Base-by-base conservation (phyloP, 169 alveolate genomes). In the Plasmodium malariae region DNA sequence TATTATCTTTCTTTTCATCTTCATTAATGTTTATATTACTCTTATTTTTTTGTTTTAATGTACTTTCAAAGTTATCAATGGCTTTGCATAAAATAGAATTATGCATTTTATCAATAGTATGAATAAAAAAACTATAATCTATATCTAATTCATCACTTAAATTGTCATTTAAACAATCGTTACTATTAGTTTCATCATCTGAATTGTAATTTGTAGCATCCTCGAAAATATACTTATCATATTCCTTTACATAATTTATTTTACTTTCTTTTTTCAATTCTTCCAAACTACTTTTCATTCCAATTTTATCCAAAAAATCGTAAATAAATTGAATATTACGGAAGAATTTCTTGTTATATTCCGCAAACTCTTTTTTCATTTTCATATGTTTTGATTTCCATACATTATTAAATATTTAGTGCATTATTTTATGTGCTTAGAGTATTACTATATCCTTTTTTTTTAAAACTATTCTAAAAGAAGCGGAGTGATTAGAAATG, bases 301-400 rank as follows among this genome's bases (percentile, higher is more conserved):
- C 90, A 49, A 49, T 34, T 45, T 63, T 67, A 24, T 80, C 72
- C 72, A 80, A 54, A 54, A 80, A 80, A 67, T 80, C 90, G 65
- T 80, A 80, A 28, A 80, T 68, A 65, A 80, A 80, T 67, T 80
- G 90, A 12, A 80, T 17, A 43, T 80, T 80, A 36, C 90, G 68
- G 36, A 80, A 80, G 57, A 49, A 51, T 59, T 80, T 80, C 45
- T 80, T 71, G 51, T 80, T 80, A 48, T 80, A 80, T 65, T 80
- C 90, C 43, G 48, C 68, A 43, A 67, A 51, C 43, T 80, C 85
- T 54, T 80, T 80, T 67, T 32, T 80, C 90, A 80, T 80, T 67
- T 80, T 80, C 19, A 34, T 57, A 30, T 36, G 49, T 5, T 40
- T 40, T 40, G 9, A 6, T 40, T 40, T 40, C 51, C 51, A 40